Percentiles rank a stretch among this genome's conserved stretches.
phyloP scores from a whole-genome alignment of 257 asterid species.

The Nicotiana paniculata region DNA sequence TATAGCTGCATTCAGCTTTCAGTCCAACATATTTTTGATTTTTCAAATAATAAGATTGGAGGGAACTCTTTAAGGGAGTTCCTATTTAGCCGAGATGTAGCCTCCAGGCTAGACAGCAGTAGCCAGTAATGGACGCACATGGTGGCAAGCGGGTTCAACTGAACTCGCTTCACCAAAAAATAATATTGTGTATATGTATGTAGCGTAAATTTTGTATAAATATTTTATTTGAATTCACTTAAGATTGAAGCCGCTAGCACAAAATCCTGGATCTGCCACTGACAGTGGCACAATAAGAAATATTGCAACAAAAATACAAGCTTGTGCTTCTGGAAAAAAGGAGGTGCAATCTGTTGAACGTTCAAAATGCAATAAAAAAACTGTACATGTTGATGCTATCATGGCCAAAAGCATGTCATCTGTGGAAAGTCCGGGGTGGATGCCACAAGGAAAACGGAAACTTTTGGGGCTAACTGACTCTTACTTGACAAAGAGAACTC shows the following conservation, averaged over 20 bases:
- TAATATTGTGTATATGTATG: no score
- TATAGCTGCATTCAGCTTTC: conserved; percentile 55
- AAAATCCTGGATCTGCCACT: no score
- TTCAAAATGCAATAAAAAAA: not conserved
- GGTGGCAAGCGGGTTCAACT: no score
- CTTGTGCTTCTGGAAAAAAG: conserved; percentile 2
- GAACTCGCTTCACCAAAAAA: no score
- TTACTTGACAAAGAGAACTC: not conserved
- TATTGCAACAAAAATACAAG: not conserved
- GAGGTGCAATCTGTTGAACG: not conserved
- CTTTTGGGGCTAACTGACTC: not conserved
- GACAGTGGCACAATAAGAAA: conserved; percentile 1
- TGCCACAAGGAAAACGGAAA: not conserved
- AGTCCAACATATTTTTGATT: conserved; percentile 33
- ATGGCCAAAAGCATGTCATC: not conserved
- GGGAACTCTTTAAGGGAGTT: conserved; percentile 41
- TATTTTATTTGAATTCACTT: no score
- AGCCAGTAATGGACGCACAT: no score
- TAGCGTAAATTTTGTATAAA: no score
- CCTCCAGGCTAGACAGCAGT: conserved; percentile 11
- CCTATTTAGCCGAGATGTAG: conserved; percentile 48
- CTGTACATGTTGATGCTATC: not conserved
- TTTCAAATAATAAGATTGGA: conserved; percentile 45
- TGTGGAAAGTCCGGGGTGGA: not conserved
- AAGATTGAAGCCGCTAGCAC: no score